Evolutionary conservation across 305 asterid species (phyloP), one percentile per base, ranked within the genome.

Genomic region (Fraxinus latifolia): DNA sequence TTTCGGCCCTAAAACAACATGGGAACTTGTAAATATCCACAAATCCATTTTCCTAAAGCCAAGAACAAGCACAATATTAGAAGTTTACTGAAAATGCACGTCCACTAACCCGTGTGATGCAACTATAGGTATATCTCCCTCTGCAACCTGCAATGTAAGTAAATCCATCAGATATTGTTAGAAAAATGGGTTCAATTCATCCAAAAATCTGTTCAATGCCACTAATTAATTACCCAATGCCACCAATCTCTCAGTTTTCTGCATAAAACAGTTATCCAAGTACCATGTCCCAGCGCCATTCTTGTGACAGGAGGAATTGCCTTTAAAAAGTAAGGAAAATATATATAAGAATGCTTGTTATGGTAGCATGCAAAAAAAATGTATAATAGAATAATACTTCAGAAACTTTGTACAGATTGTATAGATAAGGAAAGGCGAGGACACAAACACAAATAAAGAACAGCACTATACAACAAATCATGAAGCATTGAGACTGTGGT

Each of bases 281-380:
- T 96, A 81, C 82, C 84, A 75, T 86, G 97, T 53, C 98, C 97
- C 39, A 93, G 97, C 21, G 99, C 98, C 93, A 92, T 90, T 85
- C 99, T 92, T 55, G 98, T 90, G 72, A 93, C 89, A 29, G 99
- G 99, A 84, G 99, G 99, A 86, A 96, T 96, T 74, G 98, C 97
- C 99, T 95, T 83, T 36, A 84, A 27, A 82, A 74, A 1, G 17
- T 32, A 67, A 58, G 9, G 31, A 55, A 42, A 74, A 50, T 15
- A 36, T 53, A 71, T 58, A 78, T 34, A 55, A 78, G 70, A 67
- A 58, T 8, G 33, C 79, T 73, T 17, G 77, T 36, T 19, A 33
- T 8, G 70, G 14, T 72, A 73, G 33, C 79, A 34, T 14, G 65
- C 17, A 47, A 42, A 27, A 27, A 39, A 74, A 62, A 74, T 5